A percentile compares a stretch with the other conserved stretches of the same genome.
Conservation (phyloP, 306 rosid species). For the Rubus idaeus region DNA sequence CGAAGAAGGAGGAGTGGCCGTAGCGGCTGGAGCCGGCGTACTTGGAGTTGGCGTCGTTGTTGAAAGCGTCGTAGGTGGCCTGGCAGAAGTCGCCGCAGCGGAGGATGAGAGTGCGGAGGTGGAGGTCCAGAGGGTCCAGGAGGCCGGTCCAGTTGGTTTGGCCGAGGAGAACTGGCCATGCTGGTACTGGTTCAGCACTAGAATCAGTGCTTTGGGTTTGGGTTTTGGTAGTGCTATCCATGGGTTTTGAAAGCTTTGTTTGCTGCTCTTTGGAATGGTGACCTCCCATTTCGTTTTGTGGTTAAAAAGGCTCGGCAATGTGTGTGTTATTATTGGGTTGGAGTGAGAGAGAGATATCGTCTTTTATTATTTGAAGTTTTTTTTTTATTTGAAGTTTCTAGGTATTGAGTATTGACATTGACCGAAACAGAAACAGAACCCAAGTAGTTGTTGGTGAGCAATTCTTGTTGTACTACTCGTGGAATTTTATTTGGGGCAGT, state of each 20-base stretch:
- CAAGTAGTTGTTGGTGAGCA: background rate
- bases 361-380: no score
- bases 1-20: conserved; percentile 55
- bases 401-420: background rate
- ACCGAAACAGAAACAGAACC: background rate
- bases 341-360: no score
- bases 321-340: background rate
- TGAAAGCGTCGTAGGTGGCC: conserved; percentile 72
- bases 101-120: conserved; percentile 60
- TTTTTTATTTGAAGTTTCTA: no score
- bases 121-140: conserved; percentile 47
- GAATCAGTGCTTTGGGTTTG: background rate
- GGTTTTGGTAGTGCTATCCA: background rate
- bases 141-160: conserved; percentile 49
- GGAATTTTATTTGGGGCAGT: no score
- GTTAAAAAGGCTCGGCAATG: background rate
- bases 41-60: conserved; percentile 59
- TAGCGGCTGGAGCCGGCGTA: conserved; percentile 68
- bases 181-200: background rate
- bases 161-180: conserved; percentile 57
- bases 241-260: background rate
- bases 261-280: background rate
- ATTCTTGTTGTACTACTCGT: background rate
- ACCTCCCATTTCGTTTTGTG: background rate
- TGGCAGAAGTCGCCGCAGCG: conserved; percentile 67